phyloP scores from a whole-genome alignment of 352 stramenopile genomes.

The Phytophthora parvispora region DNA sequence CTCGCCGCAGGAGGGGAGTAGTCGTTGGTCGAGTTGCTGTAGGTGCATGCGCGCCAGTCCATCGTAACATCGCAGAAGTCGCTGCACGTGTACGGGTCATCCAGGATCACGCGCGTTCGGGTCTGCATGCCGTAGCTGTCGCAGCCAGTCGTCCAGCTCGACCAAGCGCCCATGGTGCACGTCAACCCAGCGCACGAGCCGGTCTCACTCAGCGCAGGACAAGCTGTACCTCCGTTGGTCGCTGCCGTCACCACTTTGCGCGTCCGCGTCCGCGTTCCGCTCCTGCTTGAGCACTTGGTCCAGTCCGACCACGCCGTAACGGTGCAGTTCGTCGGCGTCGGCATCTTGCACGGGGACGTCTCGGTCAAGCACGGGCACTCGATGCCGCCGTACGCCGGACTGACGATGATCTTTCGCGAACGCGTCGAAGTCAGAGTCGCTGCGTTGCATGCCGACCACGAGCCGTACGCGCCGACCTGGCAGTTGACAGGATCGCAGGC shows the following conservation, averaged over 20 bases:
- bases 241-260: slow-evolving; percentile 49
- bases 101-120: slow-evolving; percentile 40
- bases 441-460: slow-evolving; percentile 44
- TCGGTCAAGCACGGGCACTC: slow-evolving; percentile 54
- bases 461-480: slow-evolving; percentile 39
- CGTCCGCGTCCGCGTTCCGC: slow-evolving; percentile 41
- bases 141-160: slow-evolving; percentile 61
- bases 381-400: slow-evolving; percentile 42
- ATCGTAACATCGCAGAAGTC: slow-evolving; percentile 25
- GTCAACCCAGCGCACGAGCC: slow-evolving; percentile 50
- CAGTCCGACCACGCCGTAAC: slow-evolving; percentile 57
- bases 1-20: slow-evolving; percentile 19
- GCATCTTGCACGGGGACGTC: slow-evolving; percentile 49
- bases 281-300: slow-evolving; percentile 53
- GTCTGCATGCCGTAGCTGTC: slow-evolving; percentile 53
- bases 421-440: slow-evolving; percentile 34
- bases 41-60: slow-evolving; percentile 45
- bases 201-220: slow-evolving; percentile 45
- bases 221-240: slow-evolving; percentile 45
- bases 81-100: slow-evolving; percentile 50
- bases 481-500: slow-evolving; percentile 67
- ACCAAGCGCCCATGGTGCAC: slow-evolving; percentile 62
- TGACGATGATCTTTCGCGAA: slow-evolving; percentile 41
- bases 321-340: slow-evolving; percentile 51
- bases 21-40: slow-evolving; percentile 43